These are phyloP conservation scores for Dipteronia dyeriana DNA, from an alignment of 345 rosid genomes.

Conservation along the genomic window DNA sequence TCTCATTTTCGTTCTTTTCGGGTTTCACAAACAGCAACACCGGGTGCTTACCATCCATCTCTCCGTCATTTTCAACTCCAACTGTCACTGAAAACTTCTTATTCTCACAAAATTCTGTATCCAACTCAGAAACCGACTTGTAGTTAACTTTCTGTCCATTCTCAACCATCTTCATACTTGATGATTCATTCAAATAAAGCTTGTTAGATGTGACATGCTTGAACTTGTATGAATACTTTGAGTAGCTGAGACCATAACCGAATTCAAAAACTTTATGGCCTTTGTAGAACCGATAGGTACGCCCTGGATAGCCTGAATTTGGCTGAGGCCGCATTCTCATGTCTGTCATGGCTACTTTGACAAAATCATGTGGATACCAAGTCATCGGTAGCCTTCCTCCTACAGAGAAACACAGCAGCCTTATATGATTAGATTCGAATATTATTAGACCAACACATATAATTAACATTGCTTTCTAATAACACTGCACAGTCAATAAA, in stretches of 20 bases:
- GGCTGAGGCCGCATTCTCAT: constrained; percentile 78
- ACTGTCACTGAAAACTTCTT: constrained; percentile 48
- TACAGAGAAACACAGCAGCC: constrained; percentile 30
- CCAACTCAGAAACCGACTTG: constrained; percentile 52
- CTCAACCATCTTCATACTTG: neutral
- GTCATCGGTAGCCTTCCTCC: constrained; percentile 91
- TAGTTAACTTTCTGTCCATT: constrained; percentile 25
- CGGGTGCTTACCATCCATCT: constrained; percentile 71
- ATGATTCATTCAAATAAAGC: constrained; percentile 43
- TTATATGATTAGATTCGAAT: no score
- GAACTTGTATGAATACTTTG: constrained; percentile 59
- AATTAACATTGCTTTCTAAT: neutral
- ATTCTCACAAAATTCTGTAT: constrained; percentile 39
- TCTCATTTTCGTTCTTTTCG: constrained; percentile 45
- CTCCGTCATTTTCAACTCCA: constrained; percentile 57
- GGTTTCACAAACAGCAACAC: constrained; percentile 62
- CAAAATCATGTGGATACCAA: constrained; percentile 77
- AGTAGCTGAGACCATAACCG: constrained; percentile 80
- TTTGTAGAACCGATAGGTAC: constrained; percentile 85
- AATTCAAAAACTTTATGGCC: constrained; percentile 65
- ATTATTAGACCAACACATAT: neutral
- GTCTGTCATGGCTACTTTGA: constrained; percentile 75
- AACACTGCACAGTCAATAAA: neutral
- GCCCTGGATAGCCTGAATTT: constrained; percentile 71
- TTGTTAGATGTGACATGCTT: constrained; percentile 23